phyloP scores from a whole-genome alignment of 768 basidiomycete species.

The Cubamyces lactineus region DNA sequence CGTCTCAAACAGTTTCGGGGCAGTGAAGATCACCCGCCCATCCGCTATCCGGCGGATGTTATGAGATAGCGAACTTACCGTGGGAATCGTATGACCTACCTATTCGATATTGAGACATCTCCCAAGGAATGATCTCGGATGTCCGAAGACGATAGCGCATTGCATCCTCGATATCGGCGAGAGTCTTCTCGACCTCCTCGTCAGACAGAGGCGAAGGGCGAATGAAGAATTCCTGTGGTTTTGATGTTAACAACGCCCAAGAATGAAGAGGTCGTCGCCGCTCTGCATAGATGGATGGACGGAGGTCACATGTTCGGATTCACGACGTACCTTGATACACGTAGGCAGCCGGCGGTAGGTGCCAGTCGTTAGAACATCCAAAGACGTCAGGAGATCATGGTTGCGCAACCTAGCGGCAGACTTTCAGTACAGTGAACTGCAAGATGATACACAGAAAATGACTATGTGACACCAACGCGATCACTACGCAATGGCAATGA shows the following conservation, averaged over 20 bases:
- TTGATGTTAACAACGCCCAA: not conserved
- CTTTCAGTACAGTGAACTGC: not conserved
- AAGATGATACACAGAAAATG: not conserved
- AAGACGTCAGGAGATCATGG: constrained; percentile 89
- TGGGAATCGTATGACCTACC: constrained; percentile 43
- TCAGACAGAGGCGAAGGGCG: constrained; percentile 71
- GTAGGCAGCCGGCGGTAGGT: constrained; percentile 84
- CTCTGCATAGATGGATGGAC: not conserved
- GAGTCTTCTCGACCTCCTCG: constrained; percentile 61
- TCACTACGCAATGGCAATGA: too few species aligned
- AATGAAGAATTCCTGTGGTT: constrained; percentile 64
- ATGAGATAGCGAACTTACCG: constrained; percentile 23
- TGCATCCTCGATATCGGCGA: constrained; percentile 73
- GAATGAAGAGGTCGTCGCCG: not conserved
- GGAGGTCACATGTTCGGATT: not conserved
- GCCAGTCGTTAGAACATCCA: constrained; percentile 87
- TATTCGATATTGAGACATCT: constrained; percentile 75
- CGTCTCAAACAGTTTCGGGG: constrained; percentile 71
- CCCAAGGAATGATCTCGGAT: constrained; percentile 78
- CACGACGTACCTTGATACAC: constrained; percentile 65
- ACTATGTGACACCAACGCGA: too few species aligned
- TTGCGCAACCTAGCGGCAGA: constrained; percentile 70
- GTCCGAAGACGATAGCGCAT: constrained; percentile 81
- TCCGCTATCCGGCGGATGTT: constrained; percentile 48
- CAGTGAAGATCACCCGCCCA: constrained; percentile 79